A percentile compares a stretch with the other conserved stretches of the same genome.
Evolutionary conservation across 805 yeast species (phyloP).

Genomic region (Cyberlindnera subsufficiens): DNA sequence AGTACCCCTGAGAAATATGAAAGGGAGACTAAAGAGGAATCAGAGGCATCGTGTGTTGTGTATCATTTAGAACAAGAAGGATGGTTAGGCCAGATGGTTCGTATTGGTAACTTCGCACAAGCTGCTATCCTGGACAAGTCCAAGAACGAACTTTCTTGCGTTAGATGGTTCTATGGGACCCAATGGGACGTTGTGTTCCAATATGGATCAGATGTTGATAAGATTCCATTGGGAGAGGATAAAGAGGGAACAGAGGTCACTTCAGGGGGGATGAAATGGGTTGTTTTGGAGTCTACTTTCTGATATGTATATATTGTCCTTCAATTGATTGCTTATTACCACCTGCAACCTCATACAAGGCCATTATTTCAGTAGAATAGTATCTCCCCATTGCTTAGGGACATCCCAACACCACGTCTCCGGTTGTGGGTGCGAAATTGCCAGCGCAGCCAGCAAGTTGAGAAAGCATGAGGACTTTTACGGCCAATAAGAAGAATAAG

Average conservation of each 20-base stretch:
- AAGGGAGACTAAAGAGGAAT: conserved; percentile 26
- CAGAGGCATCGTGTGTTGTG: conserved; percentile 21
- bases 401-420: too few species aligned
- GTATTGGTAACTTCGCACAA: conserved; percentile 47
- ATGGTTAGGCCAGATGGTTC: conserved; percentile 40
- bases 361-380: too few species aligned
- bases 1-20: conserved; percentile 25
- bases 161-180: conserved; percentile 11
- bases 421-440: too few species aligned
- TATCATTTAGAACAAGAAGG: conserved; percentile 22
- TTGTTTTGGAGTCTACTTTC: conserved; percentile 12
- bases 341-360: too few species aligned
- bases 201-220: conserved; percentile 14
- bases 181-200: conserved; percentile 15
- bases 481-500: too few species aligned
- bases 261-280: conserved; percentile 14
- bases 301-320: too few species aligned
- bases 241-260: conserved; percentile 7
- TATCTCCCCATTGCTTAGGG: too few species aligned
- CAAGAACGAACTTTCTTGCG: conserved; percentile 15
- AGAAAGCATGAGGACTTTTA: too few species aligned
- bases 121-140: conserved; percentile 33
- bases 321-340: too few species aligned
- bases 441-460: too few species aligned
- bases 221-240: conserved; percentile 14